A percentile compares a stretch with the other conserved stretches of the same genome.
Evolutionary conservation across 257 asterid species (phyloP).

Genomic region (Eucommia ulmoides): DNA sequence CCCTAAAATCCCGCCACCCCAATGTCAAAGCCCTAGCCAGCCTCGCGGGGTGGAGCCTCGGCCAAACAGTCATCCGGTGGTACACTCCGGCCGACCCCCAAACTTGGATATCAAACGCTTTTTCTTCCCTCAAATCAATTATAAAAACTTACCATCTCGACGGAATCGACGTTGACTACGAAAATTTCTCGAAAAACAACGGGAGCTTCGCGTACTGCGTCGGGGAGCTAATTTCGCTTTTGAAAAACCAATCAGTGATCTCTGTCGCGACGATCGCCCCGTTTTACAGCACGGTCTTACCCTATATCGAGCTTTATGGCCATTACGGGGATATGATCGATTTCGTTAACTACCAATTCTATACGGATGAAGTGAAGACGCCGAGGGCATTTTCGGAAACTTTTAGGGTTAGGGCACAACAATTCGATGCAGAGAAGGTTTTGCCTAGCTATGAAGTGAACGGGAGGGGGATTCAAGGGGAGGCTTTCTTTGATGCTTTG

Average conservation of each 20-base stretch:
- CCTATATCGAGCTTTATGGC: constrained; percentile 30
- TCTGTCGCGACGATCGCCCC: constrained; percentile 58
- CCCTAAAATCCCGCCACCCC: constrained; percentile 37
- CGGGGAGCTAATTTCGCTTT: constrained; percentile 38
- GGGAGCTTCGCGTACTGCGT: constrained; percentile 49
- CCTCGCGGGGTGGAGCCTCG: constrained; percentile 72
- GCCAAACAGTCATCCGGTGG: constrained; percentile 33
- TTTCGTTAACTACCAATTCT: constrained; percentile 60
- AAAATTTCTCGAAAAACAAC: constrained; percentile 25
- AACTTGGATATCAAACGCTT: constrained; percentile 55
- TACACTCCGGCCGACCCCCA: constrained; percentile 27
- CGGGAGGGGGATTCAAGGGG: constrained; percentile 80
- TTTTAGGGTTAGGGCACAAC: constrained; percentile 24
- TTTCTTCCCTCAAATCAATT: constrained; percentile 35
- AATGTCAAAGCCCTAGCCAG: constrained; percentile 60
- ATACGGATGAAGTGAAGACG: constrained; percentile 39
- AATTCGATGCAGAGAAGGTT: constrained; percentile 32
- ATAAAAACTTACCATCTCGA: constrained; percentile 37
- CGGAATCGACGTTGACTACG: constrained; percentile 66
- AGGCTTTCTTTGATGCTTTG: constrained; percentile 44
- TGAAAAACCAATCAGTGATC: constrained; percentile 49
- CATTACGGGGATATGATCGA: constrained; percentile 32
- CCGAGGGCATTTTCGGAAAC: constrained; percentile 31
- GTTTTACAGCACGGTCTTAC: constrained; percentile 28
- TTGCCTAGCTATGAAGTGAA: constrained; percentile 61